Evolutionary conservation across 176 grass and related monocot species (phyloP).

Genomic region (Zea mays): Zm-B73-REFERENCE-NAM-5.0 NC_050097.1:174333501-174334000

Average conservation of each 20-base stretch:
- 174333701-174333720: too few species aligned
- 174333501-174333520: slow-evolving; percentile 83
- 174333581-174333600: slow-evolving; percentile 75
- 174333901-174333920: slow-evolving; percentile 31
- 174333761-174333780: slow-evolving; percentile 71
- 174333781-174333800: slow-evolving; percentile 80
- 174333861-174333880: slow-evolving; percentile 73
- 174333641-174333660: slow-evolving; percentile 56
- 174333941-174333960: too few species aligned
- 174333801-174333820: slow-evolving; percentile 84
- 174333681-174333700: not conserved
- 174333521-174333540: slow-evolving; percentile 99
- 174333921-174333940: too few species aligned
- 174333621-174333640: slow-evolving; percentile 91
- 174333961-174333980: too few species aligned
- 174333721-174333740: slow-evolving; percentile 68
- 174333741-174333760: slow-evolving; percentile 68
- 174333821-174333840: slow-evolving; percentile 98
- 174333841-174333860: slow-evolving; percentile 73
- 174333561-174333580: slow-evolving; percentile 71
- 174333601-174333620: slow-evolving; percentile 85
- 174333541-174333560: slow-evolving; percentile 79
- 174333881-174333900: slow-evolving; percentile 65
- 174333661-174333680: too few species aligned
- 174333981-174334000: too few species aligned